Conservation (phyloP, 305 asterid genomes). For the Solanum hybrid region DNA sequence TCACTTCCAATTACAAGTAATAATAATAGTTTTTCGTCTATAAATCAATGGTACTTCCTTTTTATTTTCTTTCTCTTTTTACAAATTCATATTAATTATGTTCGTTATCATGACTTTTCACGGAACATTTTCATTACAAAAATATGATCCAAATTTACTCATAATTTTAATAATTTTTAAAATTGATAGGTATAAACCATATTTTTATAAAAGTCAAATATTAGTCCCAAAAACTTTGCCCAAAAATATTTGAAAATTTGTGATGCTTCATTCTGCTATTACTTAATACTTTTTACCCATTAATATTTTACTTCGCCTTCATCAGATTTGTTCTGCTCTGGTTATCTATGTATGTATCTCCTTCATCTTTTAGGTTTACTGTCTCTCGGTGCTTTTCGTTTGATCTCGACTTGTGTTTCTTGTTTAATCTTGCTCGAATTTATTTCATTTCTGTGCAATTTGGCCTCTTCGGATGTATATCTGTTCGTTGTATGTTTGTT, state of each 20-base stretch:
- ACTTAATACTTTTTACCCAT: not conserved
- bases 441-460: not conserved
- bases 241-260: not conserved
- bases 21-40: not conserved
- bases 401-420: not conserved
- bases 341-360: not conserved
- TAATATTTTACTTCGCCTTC: not conserved
- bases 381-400: not conserved
- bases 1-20: not conserved
- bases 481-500: not conserved
- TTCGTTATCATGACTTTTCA: not conserved
- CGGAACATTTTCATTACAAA: not conserved
- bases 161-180: not conserved
- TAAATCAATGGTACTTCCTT: not conserved
- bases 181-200: not conserved
- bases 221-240: not conserved
- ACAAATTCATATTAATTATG: not conserved
- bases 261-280: not conserved
- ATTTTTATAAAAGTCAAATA: not conserved
- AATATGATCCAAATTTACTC: not conserved
- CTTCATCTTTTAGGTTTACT: not conserved
- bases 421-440: not conserved
- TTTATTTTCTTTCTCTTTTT: not conserved
- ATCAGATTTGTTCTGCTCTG: not conserved
- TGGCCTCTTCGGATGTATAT: not conserved